Evolutionary conservation across 169 alveolate species (phyloP).

Genomic region (Theileria sp.): DNA sequence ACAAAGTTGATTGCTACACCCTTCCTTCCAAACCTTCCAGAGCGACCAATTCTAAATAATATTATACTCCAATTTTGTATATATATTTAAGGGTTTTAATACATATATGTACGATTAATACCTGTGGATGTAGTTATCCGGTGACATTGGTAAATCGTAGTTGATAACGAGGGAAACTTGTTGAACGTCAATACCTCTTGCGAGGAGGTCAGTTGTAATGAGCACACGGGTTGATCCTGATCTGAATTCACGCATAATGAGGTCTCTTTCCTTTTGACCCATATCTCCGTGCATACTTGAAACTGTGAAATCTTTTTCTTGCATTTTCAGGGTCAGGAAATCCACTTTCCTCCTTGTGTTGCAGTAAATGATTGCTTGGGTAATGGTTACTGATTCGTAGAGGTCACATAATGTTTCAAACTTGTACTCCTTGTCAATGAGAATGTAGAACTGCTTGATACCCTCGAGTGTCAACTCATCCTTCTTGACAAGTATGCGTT

Average conservation of each 20-base stretch:
- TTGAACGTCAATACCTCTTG: constrained; percentile 99
- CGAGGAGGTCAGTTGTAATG: constrained; percentile 97
- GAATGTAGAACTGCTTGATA: constrained; percentile 96
- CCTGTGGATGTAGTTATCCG: constrained; percentile 96
- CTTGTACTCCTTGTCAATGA: constrained; percentile 96
- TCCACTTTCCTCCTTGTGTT: constrained; percentile 96
- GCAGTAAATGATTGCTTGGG: constrained; percentile 97
- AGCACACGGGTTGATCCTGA: constrained; percentile 96
- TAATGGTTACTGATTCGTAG: constrained; percentile 96
- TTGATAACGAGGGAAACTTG: constrained; percentile 96
- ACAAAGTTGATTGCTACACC: constrained; percentile 99
- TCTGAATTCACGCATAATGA: constrained; percentile 96
- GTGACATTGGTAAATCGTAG: constrained; percentile 95
- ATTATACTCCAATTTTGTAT: constrained; percentile 1
- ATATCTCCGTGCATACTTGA: constrained; percentile 97
- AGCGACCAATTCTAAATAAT: constrained; percentile 95
- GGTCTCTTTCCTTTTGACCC: constrained; percentile 96
- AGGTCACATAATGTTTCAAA: constrained; percentile 91
- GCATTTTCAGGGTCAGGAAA: constrained; percentile 90
- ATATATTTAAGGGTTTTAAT: neutral
- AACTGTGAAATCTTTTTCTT: constrained; percentile 93
- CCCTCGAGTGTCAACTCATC: constrained; percentile 98
- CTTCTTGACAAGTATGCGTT: constrained; percentile 93
- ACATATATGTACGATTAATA: neutral
- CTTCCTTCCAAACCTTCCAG: constrained; percentile 99